phyloP scores from a whole-genome alignment of 768 basidiomycete genomes.

The Paxillus ammoniavirescens region DNA sequence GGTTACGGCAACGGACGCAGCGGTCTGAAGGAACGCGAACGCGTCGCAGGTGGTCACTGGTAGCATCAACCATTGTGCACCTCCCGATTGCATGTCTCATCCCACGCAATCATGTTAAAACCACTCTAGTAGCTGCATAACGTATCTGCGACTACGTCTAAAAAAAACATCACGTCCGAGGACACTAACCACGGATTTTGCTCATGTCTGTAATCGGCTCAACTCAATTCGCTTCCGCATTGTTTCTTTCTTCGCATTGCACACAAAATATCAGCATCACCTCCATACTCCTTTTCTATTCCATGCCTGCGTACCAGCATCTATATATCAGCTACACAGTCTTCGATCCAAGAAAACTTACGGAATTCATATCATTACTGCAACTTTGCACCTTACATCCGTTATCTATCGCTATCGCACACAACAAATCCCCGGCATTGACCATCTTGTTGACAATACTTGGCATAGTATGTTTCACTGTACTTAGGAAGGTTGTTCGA shows the following conservation, averaged over 20 bases:
- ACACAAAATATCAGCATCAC: slow-evolving; percentile 27
- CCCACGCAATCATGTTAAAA: slow-evolving; percentile 2
- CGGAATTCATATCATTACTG: slow-evolving; percentile 34
- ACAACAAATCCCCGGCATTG: slow-evolving; percentile 25
- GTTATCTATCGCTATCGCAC: slow-evolving; percentile 29
- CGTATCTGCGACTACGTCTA: slow-evolving; percentile 3
- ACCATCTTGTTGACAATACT: slow-evolving; percentile 23
- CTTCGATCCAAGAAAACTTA: slow-evolving; percentile 29
- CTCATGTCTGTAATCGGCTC: slow-evolving; percentile 19
- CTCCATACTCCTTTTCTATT: slow-evolving; percentile 26
- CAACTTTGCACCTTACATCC: slow-evolving; percentile 28
- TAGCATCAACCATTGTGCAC: slow-evolving; percentile 8
- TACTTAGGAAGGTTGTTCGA: slow-evolving; percentile 14
- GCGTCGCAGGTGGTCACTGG: slow-evolving; percentile 22
- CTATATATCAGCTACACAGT: slow-evolving; percentile 35
- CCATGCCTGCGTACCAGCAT: slow-evolving; percentile 33
- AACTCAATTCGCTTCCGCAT: slow-evolving; percentile 16
- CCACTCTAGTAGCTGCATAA: not conserved
- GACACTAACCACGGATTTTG: slow-evolving; percentile 21
- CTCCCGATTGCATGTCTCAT: not conserved
- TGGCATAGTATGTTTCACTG: slow-evolving; percentile 18
- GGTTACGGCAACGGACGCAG: slow-evolving; percentile 66
- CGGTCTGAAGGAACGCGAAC: slow-evolving; percentile 50
- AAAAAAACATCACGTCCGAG: slow-evolving; percentile 12
- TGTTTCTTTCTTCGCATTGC: slow-evolving; percentile 11